These are phyloP conservation scores for Blastocladiella emersonii DNA, from an alignment of 371 early-diverging fungal species.

Conservation along the genomic window DNA sequence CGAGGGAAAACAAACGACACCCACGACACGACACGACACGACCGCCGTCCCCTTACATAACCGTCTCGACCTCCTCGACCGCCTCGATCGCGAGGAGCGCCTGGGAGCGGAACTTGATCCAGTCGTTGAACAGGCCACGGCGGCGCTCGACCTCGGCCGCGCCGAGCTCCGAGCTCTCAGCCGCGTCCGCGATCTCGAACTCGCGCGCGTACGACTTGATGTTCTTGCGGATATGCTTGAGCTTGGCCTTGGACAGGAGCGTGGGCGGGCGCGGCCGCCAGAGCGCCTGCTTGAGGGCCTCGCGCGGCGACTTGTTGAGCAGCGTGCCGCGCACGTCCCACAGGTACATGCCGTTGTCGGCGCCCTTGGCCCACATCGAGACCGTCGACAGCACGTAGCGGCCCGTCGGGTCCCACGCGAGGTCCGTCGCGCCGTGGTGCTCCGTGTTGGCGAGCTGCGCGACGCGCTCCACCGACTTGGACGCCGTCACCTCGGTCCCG, in stretches of 20 bases:
- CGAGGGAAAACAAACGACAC: too few species aligned
- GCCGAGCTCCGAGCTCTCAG: neutral
- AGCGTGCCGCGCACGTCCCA: slow-evolving; percentile 86
- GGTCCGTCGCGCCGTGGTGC: slow-evolving; percentile 86
- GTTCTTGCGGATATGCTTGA: slow-evolving; percentile 78
- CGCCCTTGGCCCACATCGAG: slow-evolving; percentile 51
- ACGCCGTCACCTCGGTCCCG: slow-evolving; percentile 6
- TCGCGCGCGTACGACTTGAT: slow-evolving; percentile 69
- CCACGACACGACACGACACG: too few species aligned
- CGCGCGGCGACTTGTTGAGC: slow-evolving; percentile 57
- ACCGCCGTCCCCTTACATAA: too few species aligned
- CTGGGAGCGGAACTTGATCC: neutral
- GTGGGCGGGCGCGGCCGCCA: slow-evolving; percentile 92
- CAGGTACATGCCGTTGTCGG: slow-evolving; percentile 76
- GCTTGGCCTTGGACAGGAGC: slow-evolving; percentile 62
- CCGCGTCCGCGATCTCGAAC: slow-evolving; percentile 54
- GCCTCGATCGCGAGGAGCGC: neutral
- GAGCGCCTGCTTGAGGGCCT: slow-evolving; percentile 76
- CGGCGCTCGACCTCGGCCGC: slow-evolving; percentile 2
- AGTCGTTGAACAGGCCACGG: neutral
- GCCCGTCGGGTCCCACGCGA: slow-evolving; percentile 97
- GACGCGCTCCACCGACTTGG: slow-evolving; percentile 26
- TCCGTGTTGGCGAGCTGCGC: slow-evolving; percentile 55
- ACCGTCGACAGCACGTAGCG: slow-evolving; percentile 79
- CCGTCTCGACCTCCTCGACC: neutral